Evolutionary conservation across 805 yeast species (phyloP).

Genomic region (Priceomyces fermenticarens): DNA sequence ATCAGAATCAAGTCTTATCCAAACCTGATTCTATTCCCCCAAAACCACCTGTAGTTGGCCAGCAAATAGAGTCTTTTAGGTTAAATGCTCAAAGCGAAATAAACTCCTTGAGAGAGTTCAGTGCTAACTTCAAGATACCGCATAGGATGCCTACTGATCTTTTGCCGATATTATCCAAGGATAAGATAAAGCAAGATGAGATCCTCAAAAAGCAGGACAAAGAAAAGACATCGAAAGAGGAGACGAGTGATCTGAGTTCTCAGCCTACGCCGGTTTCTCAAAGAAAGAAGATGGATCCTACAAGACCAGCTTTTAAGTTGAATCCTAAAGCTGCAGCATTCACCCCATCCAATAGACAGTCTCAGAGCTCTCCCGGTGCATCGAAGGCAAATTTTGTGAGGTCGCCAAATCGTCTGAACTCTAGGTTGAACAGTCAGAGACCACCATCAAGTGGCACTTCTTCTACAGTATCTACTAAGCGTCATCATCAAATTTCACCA

Average conservation of each 20-base stretch:
- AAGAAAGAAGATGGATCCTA: conserved; percentile 54
- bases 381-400: conserved; percentile 20
- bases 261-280: conserved; percentile 9
- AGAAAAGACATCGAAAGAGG: conserved; percentile 10
- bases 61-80: conserved; percentile 37
- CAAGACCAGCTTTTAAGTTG: conserved; percentile 62
- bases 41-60: conserved; percentile 21
- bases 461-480: conserved; percentile 17
- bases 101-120: conserved; percentile 70
- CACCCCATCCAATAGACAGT: conserved; percentile 44
- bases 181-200: conserved; percentile 62
- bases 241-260: conserved; percentile 5
- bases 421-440: conserved; percentile 29
- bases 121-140: conserved; percentile 77
- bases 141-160: conserved; percentile 58
- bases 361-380: conserved; percentile 25
- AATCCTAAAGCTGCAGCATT: conserved; percentile 69
- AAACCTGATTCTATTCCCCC: conserved; percentile 33
- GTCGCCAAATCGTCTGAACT: conserved; percentile 30
- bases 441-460: conserved; percentile 22
- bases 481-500: conserved; percentile 37
- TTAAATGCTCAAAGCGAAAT: conserved; percentile 59
- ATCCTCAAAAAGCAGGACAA: conserved; percentile 41
- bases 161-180: conserved; percentile 68
- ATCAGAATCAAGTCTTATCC: conserved; percentile 7